These are phyloP conservation scores for Fusarium oligoseptatum DNA, from an alignment of 2,329 filamentous ascomycete species.

Conservation along the genomic window DNA sequence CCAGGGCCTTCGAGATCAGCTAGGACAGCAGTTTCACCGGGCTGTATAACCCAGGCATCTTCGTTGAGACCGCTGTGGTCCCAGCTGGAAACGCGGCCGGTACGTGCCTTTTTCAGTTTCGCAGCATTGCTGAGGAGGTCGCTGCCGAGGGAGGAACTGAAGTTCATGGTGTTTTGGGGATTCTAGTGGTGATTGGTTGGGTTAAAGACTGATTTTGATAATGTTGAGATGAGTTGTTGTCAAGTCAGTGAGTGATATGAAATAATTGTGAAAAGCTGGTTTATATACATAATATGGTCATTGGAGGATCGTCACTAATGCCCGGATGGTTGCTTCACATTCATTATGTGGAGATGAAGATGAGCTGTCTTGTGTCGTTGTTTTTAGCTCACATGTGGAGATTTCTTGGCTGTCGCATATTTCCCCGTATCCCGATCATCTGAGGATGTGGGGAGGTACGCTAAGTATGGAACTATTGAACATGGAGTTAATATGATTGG, in stretches of 20 bases:
- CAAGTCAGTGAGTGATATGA: neutral
- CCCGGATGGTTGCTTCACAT: neutral
- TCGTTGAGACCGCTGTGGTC: slow-evolving; percentile 50
- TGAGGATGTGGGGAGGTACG: neutral
- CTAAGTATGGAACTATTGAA: neutral
- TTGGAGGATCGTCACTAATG: neutral
- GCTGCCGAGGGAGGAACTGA: slow-evolving; percentile 7
- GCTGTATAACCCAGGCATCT: slow-evolving; percentile 49
- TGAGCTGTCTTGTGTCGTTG: neutral
- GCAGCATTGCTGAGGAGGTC: slow-evolving; percentile 35
- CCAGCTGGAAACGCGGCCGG: slow-evolving; percentile 48
- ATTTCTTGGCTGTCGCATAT: neutral
- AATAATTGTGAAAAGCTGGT: neutral
- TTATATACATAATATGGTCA: neutral
- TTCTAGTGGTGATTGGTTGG: neutral
- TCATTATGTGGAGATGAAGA: neutral
- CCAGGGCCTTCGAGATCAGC: slow-evolving; percentile 51
- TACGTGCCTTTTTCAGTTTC: slow-evolving; percentile 43
- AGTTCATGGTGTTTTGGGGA: neutral
- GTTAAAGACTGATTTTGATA: neutral
- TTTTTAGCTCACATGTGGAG: neutral
- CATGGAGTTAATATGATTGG: neutral
- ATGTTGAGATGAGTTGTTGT: neutral
- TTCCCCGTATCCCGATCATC: neutral
- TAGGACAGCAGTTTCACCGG: slow-evolving; percentile 48